A percentile compares a stretch with the other conserved stretches of the same genome.
phyloP scores from a whole-genome alignment of 192 early-diverging fungal genomes.

The Coemansia sp. region DNA sequence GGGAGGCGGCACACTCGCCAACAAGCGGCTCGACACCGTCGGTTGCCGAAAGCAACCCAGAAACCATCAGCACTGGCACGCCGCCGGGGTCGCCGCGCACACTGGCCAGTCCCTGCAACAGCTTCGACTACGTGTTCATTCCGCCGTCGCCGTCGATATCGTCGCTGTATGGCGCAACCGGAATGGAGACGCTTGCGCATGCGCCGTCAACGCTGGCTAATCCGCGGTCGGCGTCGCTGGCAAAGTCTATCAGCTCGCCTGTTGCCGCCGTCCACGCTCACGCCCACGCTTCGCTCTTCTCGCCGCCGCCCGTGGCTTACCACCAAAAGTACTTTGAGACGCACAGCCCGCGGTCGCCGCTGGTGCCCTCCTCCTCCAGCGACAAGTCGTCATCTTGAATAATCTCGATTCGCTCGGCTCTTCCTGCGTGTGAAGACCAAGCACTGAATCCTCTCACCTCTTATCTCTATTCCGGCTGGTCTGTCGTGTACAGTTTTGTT shows the following conservation, averaged over 20 bases:
- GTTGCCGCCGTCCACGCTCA: slow-evolving; percentile 1
- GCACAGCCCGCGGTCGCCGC: slow-evolving; percentile 5
- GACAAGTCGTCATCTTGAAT: not conserved
- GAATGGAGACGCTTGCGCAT: slow-evolving; percentile 18
- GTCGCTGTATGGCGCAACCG: slow-evolving; percentile 35
- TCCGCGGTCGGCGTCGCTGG: slow-evolving; percentile 23
- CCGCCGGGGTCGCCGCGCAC: slow-evolving; percentile 32
- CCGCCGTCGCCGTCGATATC: slow-evolving; percentile 52
- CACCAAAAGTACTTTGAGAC: slow-evolving; percentile 36
- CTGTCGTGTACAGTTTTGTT: not conserved
- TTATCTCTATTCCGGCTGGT: not conserved
- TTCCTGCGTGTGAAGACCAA: no score
- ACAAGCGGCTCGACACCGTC: slow-evolving; percentile 13
- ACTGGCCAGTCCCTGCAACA: slow-evolving; percentile 47
- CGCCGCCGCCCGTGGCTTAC: slow-evolving; percentile 30
- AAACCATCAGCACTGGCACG: slow-evolving; percentile 24
- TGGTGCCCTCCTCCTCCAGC: not conserved
- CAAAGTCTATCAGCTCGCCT: slow-evolving; percentile 35
- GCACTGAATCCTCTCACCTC: no score
- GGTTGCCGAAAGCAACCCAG: slow-evolving; percentile 29
- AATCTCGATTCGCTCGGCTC: not conserved
- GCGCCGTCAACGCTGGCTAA: slow-evolving; percentile 23
- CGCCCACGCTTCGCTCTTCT: slow-evolving; percentile 34
- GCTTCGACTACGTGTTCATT: slow-evolving; percentile 47
- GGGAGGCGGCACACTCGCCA: slow-evolving; percentile 12